Conservation (phyloP, 2,329 filamentous ascomycete genomes). For the Aureobasidium namibiae region DNA sequence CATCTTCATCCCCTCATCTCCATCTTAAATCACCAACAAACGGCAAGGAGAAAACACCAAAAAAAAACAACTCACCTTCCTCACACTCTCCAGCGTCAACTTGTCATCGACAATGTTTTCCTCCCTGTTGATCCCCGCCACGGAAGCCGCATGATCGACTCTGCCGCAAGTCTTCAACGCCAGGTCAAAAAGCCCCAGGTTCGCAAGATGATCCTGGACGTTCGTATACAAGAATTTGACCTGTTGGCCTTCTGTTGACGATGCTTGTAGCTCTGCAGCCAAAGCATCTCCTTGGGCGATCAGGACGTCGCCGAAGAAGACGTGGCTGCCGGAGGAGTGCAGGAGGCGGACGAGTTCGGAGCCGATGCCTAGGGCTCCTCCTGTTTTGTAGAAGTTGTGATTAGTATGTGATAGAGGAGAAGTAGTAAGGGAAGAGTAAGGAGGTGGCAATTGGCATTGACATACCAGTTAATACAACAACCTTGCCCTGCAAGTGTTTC, state of each 20-base stretch:
- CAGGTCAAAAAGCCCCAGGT: conserved; percentile 39
- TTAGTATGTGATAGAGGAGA: not conserved
- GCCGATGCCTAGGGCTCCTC: conserved; percentile 39
- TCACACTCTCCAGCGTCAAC: conserved; percentile 36
- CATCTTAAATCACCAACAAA: no score
- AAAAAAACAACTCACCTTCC: conserved; percentile 24
- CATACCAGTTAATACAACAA: conserved; percentile 28
- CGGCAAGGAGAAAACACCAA: no score
- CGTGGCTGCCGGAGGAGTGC: conserved; percentile 31
- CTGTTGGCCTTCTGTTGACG: conserved; percentile 17
- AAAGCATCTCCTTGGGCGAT: conserved; percentile 27
- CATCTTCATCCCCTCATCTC: not conserved
- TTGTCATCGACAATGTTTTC: conserved; percentile 38
- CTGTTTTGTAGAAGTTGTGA: conserved; percentile 18
- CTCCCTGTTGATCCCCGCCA: conserved; percentile 39
- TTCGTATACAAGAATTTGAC: conserved; percentile 36
- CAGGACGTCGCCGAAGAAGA: conserved; percentile 39
- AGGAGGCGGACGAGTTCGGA: conserved; percentile 34
- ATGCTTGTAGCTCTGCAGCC: conserved; percentile 19
- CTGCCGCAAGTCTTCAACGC: conserved; percentile 37
- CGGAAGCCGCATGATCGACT: conserved; percentile 43
- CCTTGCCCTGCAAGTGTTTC: conserved; percentile 20
- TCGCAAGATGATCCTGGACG: conserved; percentile 39
- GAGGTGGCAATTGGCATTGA: no score
- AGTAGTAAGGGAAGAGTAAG: not conserved